Conservation (phyloP, 148 eudicot species). For the Rhododendron molle region DNA sequence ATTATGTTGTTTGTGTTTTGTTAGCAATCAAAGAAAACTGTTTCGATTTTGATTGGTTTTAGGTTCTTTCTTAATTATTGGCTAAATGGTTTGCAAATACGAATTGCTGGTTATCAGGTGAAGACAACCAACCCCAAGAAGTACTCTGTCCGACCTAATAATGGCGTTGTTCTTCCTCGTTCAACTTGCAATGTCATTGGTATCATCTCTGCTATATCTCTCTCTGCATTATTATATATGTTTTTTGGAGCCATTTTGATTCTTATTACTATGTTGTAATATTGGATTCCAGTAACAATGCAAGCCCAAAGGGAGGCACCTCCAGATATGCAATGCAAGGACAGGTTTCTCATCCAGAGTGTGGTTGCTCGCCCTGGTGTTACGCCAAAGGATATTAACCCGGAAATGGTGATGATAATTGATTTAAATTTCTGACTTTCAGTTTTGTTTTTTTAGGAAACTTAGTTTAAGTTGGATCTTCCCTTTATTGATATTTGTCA, state of each 20-base stretch:
- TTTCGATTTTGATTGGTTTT: background rate
- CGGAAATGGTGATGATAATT: conserved; percentile 58
- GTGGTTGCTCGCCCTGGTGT: conserved; percentile 51
- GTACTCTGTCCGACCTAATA: conserved; percentile 80
- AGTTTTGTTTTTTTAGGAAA: background rate
- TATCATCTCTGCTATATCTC: background rate
- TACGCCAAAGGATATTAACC: conserved; percentile 61
- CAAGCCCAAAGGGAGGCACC: conserved; percentile 91
- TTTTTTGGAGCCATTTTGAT: background rate
- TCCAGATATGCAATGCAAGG: conserved; percentile 80
- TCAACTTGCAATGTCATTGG: conserved; percentile 74
- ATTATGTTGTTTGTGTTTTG: background rate
- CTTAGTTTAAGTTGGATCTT: background rate
- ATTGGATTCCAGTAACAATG: conserved; percentile 59
- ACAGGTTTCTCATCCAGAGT: conserved; percentile 78
- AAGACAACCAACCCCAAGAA: conserved; percentile 90
- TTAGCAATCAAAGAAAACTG: background rate
- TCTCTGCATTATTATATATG: background rate
- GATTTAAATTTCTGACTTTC: background rate
- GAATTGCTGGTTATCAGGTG: conserved; percentile 40
- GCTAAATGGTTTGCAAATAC: background rate
- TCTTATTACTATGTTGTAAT: background rate
- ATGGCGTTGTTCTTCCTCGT: conserved; percentile 70
- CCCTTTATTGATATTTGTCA: background rate
- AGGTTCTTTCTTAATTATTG: background rate